These are phyloP conservation scores for Maudiozyma bulderi DNA, from an alignment of 805 yeast species.

Conservation along the genomic window DNA sequence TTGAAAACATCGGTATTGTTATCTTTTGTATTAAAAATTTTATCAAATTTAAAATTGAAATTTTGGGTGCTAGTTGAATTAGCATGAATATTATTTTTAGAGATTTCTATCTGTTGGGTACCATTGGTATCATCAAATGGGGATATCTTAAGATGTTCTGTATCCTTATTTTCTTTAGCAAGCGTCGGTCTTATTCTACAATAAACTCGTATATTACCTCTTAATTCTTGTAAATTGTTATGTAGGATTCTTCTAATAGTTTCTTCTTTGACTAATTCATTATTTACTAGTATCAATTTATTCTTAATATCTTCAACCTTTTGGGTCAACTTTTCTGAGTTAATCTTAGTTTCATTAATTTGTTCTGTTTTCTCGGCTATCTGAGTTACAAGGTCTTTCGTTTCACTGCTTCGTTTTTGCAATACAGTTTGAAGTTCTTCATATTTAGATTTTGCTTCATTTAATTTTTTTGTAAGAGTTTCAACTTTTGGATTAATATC, in stretches of 20 bases:
- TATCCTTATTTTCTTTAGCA: slow-evolving; percentile 12
- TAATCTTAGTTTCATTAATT: slow-evolving; percentile 9
- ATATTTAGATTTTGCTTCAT: slow-evolving; percentile 9
- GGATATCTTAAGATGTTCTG: slow-evolving; percentile 26
- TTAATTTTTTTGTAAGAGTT: slow-evolving; percentile 6
- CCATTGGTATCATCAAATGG: slow-evolving; percentile 22
- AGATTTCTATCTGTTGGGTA: slow-evolving; percentile 18
- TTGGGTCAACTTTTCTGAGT: slow-evolving; percentile 19
- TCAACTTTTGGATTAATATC: slow-evolving; percentile 9
- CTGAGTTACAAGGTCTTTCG: slow-evolving; percentile 18
- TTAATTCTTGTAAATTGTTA: slow-evolving; percentile 68
- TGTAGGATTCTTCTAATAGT: slow-evolving; percentile 52
- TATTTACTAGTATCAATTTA: slow-evolving; percentile 27
- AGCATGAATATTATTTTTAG: slow-evolving; percentile 5
- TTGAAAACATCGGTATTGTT: slow-evolving; percentile 61
- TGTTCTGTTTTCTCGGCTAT: slow-evolving; percentile 13
- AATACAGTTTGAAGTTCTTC: slow-evolving; percentile 16
- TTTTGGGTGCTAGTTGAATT: slow-evolving; percentile 1
- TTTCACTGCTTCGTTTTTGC: slow-evolving; percentile 18
- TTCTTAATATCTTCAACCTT: slow-evolving; percentile 28
- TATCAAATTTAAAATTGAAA: slow-evolving; percentile 57
- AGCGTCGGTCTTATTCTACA: slow-evolving; percentile 69
- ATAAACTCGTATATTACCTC: slow-evolving; percentile 87
- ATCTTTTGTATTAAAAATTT: slow-evolving; percentile 49
- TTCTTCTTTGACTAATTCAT: slow-evolving; percentile 41